Percentiles rank a stretch among this genome's conserved stretches.
Evolutionary conservation across 2,329 filamentous ascomycete species (phyloP).

Genomic region (Claviceps africana): DNA sequence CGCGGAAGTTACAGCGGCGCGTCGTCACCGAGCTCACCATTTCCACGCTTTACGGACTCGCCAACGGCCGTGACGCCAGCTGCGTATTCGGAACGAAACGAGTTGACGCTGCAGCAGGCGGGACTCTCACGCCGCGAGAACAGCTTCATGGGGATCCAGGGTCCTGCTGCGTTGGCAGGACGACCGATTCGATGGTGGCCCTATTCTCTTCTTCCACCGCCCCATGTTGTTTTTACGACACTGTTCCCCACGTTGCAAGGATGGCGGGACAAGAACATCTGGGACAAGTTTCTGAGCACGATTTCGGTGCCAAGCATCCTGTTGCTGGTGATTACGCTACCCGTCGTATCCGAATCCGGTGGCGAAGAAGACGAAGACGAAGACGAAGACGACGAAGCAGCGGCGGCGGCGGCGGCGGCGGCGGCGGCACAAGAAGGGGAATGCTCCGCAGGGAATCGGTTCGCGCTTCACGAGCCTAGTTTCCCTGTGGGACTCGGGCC

Average conservation of each 20-base stretch:
- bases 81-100: constrained; percentile 29
- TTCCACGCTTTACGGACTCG: constrained; percentile 54
- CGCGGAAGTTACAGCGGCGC: constrained; percentile 27
- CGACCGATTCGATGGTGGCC: constrained; percentile 65
- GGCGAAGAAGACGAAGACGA: constrained; percentile 22
- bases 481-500: constrained; percentile 16
- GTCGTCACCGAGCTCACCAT: constrained; percentile 45
- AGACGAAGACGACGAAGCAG: background rate
- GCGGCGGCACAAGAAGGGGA: constrained; percentile 22
- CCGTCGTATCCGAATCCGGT: constrained; percentile 58
- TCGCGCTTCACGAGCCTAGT: constrained; percentile 16
- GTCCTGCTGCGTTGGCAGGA: constrained; percentile 22
- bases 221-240: constrained; percentile 54
- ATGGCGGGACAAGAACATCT: constrained; percentile 72
- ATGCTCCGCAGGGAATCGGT: constrained; percentile 12
- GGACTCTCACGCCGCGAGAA: constrained; percentile 26
- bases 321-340: constrained; percentile 75
- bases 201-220: constrained; percentile 56
- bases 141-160: constrained; percentile 32
- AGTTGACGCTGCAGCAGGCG: constrained; percentile 38
- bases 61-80: constrained; percentile 30
- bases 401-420: too few relatives aligned
- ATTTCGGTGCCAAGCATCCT: constrained; percentile 85
- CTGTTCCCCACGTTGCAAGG: constrained; percentile 77
- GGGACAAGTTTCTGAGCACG: constrained; percentile 68